Percentiles rank a stretch among this genome's conserved stretches.
These are phyloP conservation scores for Ailanthus altissimus DNA, from an alignment of 345 rosid species.

Conservation along the genomic window DNA sequence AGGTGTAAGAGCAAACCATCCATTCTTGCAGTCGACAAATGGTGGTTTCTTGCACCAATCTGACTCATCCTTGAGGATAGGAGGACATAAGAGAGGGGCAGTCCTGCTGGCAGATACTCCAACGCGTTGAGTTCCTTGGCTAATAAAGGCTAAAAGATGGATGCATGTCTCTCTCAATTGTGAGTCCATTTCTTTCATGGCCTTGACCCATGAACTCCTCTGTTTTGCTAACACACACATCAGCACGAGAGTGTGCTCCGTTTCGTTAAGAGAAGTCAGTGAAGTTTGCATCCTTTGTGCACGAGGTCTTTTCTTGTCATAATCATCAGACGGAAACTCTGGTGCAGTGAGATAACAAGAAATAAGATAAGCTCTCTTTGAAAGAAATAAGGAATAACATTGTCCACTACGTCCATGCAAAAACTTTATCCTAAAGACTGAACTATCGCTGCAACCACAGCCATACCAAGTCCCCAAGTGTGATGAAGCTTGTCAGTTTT, in stretches of 20 bases:
- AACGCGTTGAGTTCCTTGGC: constrained; percentile 64
- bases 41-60: constrained; percentile 63
- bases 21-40: constrained; percentile 58
- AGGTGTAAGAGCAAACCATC: constrained; percentile 89
- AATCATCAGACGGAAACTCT: constrained; percentile 63
- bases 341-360: constrained; percentile 70
- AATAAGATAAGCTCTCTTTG: constrained; percentile 62
- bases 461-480: constrained; percentile 81
- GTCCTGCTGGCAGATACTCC: constrained; percentile 55
- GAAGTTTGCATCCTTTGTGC: constrained; percentile 64
- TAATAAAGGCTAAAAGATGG: constrained; percentile 83
- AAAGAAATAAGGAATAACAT: constrained; percentile 69
- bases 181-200: constrained; percentile 75
- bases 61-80: constrained; percentile 62
- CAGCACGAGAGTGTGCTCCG: constrained; percentile 79
- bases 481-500: constrained; percentile 56
- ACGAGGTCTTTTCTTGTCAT: constrained; percentile 64
- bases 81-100: constrained; percentile 61
- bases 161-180: constrained; percentile 75
- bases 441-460: constrained; percentile 78
- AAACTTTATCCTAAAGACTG: constrained; percentile 66
- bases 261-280: constrained; percentile 67
- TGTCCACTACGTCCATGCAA: constrained; percentile 48
- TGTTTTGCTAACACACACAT: constrained; percentile 72
- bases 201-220: constrained; percentile 71